These are phyloP conservation scores for Pseudopithomyces maydicus DNA, from an alignment of 2,329 filamentous ascomycete species.

Conservation along the genomic window DNA sequence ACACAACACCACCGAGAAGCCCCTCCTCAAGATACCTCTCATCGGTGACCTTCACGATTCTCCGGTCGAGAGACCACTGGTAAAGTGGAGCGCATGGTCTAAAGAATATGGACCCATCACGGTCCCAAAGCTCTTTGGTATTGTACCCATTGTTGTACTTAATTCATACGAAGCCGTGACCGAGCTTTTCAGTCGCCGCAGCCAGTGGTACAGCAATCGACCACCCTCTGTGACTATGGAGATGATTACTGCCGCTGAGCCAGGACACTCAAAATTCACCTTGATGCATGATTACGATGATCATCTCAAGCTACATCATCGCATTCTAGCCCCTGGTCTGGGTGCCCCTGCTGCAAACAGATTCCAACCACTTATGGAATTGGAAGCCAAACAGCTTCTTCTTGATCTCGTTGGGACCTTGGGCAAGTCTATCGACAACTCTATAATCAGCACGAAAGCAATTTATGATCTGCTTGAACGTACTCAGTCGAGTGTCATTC, in stretches of 20 bases:
- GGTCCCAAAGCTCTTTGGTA: neutral
- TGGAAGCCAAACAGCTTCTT: neutral
- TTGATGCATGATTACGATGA: conserved; percentile 4
- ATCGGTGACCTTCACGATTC: neutral
- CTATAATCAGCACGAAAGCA: neutral
- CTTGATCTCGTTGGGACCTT: neutral
- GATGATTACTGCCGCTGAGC: neutral
- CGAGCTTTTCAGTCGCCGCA: conserved; percentile 1
- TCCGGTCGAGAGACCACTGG: neutral
- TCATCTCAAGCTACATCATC: conserved; percentile 1
- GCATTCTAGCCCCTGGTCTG: neutral
- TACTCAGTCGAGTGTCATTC: conserved; percentile 1
- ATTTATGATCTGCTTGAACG: neutral
- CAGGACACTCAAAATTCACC: neutral
- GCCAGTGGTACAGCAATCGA: conserved; percentile 3
- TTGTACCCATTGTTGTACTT: neutral
- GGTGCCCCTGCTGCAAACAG: neutral
- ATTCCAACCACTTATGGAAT: conserved; percentile 1
- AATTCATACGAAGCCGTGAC: conserved; percentile 3
- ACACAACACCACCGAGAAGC: neutral
- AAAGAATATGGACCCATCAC: neutral
- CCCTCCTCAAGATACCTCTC: neutral
- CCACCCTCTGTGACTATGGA: neutral
- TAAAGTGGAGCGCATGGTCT: conserved; percentile 3
- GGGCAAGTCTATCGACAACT: neutral